phyloP scores from a whole-genome alignment of 441 rosid species.

The Populus hybrid region DNA sequence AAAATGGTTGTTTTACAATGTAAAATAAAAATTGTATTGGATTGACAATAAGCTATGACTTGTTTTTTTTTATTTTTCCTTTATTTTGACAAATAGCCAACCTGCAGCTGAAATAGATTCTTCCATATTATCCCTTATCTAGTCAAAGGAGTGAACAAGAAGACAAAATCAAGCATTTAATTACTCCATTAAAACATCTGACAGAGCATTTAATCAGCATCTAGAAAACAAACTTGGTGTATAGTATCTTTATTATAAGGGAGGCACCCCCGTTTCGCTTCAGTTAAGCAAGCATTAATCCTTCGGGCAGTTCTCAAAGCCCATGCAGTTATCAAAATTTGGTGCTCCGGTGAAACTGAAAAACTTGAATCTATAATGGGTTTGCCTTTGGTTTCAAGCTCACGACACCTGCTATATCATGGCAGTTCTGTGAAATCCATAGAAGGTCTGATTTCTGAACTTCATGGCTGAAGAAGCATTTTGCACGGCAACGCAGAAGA shows the following conservation, averaged over 20 bases:
- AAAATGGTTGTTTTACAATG: too few relatives aligned
- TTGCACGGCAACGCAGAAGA: not conserved
- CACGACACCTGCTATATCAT: not conserved
- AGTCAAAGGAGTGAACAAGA: slow-evolving; percentile 2
- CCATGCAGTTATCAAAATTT: too few relatives aligned
- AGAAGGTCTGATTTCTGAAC: not conserved
- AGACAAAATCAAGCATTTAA: slow-evolving; percentile 10
- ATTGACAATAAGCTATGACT: too few relatives aligned
- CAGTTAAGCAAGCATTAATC: not conserved
- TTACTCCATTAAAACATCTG: not conserved
- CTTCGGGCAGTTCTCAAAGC: too few relatives aligned
- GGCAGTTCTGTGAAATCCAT: not conserved
- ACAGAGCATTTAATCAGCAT: not conserved
- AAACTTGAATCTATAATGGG: too few relatives aligned
- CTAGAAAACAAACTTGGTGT: not conserved
- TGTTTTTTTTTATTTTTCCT: too few relatives aligned
- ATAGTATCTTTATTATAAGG: not conserved
- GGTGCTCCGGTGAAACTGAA: too few relatives aligned
- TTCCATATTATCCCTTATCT: slow-evolving; percentile 1
- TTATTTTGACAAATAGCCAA: too few relatives aligned
- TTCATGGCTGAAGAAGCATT: not conserved
- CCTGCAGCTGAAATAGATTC: not conserved
- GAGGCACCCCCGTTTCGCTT: slow-evolving; percentile 1
- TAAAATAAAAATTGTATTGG: too few relatives aligned
- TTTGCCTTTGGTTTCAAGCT: too few relatives aligned